Conservation (phyloP, 495 filamentous ascomycete species). For the Talaromyces adpressus region DNA sequence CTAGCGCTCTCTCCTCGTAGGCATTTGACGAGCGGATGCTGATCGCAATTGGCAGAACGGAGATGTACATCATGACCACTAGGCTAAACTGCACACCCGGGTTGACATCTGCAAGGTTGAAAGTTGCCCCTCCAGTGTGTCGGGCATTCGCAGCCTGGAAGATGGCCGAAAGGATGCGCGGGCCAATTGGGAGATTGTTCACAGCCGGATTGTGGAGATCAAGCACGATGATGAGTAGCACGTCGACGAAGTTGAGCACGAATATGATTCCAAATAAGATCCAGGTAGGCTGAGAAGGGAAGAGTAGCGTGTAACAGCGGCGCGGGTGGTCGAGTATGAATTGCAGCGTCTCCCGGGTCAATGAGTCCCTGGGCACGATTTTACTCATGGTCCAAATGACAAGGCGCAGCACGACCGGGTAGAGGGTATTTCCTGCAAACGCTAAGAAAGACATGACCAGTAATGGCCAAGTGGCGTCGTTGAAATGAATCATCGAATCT, state of each 20-base stretch:
- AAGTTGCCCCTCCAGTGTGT: constrained; percentile 50
- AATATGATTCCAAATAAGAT: constrained; percentile 52
- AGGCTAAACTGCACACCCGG: constrained; percentile 56
- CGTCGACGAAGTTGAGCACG: constrained; percentile 47
- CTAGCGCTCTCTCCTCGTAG: constrained; percentile 61
- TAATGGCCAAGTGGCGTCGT: constrained; percentile 58
- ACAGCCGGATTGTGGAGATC: constrained; percentile 34
- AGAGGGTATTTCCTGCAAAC: constrained; percentile 75
- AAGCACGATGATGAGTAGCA: constrained; percentile 53
- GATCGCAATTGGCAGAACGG: constrained; percentile 70
- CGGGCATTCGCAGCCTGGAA: constrained; percentile 56
- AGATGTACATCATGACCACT: constrained; percentile 68
- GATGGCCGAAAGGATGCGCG: constrained; percentile 47
- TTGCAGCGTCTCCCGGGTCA: constrained; percentile 27
- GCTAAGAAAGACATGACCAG: constrained; percentile 68
- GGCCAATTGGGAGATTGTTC: constrained; percentile 18
- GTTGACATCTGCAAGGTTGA: constrained; percentile 49
- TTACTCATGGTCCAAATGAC: constrained; percentile 63
- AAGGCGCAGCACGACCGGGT: constrained; percentile 73
- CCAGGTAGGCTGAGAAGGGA: constrained; percentile 55
- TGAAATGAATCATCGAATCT: constrained; percentile 77
- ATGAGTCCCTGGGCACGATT: constrained; percentile 35
- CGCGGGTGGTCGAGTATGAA: constrained; percentile 56
- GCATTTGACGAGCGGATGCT: constrained; percentile 60
- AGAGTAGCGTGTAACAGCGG: constrained; percentile 57